phyloP scores from a whole-genome alignment of 2,329 filamentous ascomycete genomes.

The Didymella pinodella region DNA sequence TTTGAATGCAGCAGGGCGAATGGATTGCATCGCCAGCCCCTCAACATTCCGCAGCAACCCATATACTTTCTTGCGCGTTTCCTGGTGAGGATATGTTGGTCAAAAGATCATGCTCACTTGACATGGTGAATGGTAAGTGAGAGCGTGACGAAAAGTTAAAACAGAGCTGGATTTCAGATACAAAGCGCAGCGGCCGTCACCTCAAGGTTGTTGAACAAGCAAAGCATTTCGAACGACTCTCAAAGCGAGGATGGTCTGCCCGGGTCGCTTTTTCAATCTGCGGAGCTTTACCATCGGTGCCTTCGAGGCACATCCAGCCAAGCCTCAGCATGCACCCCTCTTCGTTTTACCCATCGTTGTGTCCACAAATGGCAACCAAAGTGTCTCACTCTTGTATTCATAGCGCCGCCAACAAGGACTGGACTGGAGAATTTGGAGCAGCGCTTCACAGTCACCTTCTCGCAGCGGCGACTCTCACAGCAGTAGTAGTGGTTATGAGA shows the following conservation, averaged over 20 bases:
- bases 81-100: not conserved
- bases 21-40: not conserved
- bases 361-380: not conserved
- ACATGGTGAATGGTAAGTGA: not conserved
- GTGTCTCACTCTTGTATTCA: not conserved
- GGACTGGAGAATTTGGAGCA: not conserved
- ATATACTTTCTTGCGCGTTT: not conserved
- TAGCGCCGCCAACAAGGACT: not conserved
- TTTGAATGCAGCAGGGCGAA: not conserved
- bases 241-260: not conserved
- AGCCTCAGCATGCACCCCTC: conserved; percentile 9
- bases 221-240: not conserved
- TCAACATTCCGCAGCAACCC: not conserved
- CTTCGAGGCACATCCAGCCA: conserved; percentile 6
- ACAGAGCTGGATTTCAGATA: not conserved
- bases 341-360: conserved; percentile 4
- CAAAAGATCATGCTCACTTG: not conserved
- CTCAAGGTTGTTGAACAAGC: not conserved
- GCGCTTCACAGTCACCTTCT: not conserved
- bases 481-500: not conserved
- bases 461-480: not conserved
- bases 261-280: not conserved
- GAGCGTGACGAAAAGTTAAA: not conserved
- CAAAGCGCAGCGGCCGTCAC: not conserved
- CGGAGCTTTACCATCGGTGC: not conserved